phyloP scores from a whole-genome alignment of 768 basidiomycete species.

The Bullera alba region DNA sequence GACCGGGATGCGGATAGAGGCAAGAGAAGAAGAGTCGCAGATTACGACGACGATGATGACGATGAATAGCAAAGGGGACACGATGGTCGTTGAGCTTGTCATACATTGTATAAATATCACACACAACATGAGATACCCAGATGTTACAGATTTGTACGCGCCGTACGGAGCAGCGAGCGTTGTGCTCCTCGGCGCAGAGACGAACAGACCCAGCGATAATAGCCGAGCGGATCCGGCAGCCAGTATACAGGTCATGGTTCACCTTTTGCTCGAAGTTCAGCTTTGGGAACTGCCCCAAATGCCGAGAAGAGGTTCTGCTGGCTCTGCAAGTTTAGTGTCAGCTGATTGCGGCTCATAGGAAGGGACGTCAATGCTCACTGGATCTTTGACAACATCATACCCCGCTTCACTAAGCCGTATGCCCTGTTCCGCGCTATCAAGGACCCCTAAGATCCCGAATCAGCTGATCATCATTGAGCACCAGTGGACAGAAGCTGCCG shows the following conservation, averaged over 20 bases:
- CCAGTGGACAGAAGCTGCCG: background rate
- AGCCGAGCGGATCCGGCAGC: too few relatives aligned
- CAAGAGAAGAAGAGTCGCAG: slow-evolving; percentile 17
- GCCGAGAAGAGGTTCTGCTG: slow-evolving; percentile 25
- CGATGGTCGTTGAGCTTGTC: too few relatives aligned
- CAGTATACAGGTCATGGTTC: too few relatives aligned
- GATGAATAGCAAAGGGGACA: too few relatives aligned
- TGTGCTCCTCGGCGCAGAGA: too few relatives aligned
- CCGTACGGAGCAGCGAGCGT: too few relatives aligned
- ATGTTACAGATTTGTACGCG: too few relatives aligned
- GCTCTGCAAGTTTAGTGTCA: slow-evolving; percentile 9
- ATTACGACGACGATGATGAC: slow-evolving; percentile 36
- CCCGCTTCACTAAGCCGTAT: slow-evolving; percentile 26
- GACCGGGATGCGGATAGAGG: slow-evolving; percentile 34
- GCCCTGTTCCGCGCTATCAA: slow-evolving; percentile 32
- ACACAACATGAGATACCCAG: too few relatives aligned
- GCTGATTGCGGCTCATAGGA: too few relatives aligned
- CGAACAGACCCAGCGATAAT: too few relatives aligned
- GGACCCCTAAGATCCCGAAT: slow-evolving; percentile 20
- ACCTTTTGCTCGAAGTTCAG: too few relatives aligned
- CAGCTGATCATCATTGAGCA: background rate
- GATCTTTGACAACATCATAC: slow-evolving; percentile 33
- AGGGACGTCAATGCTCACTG: slow-evolving; percentile 15
- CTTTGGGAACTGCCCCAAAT: slow-evolving; percentile 23
- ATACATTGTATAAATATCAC: too few relatives aligned